A percentile compares a stretch with the other conserved stretches of the same genome.
These are phyloP conservation scores for Sporothrix brasiliensis DNA, from an alignment of 2,329 filamentous ascomycete species.

Conservation along the genomic window DNA sequence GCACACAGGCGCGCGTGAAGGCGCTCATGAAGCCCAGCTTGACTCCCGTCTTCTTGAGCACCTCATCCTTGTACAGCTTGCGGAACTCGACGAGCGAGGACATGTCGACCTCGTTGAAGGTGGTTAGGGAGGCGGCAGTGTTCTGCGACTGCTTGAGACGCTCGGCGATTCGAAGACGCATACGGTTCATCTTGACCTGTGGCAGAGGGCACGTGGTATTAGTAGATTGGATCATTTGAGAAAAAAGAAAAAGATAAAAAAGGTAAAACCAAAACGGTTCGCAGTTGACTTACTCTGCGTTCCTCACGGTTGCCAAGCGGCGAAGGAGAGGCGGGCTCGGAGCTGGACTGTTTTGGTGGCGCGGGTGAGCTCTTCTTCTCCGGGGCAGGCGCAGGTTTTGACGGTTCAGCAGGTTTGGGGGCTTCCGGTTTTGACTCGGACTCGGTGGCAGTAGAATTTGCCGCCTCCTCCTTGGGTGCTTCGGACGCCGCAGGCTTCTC, in stretches of 20 bases:
- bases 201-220: not conserved
- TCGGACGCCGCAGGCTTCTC: slow-evolving; percentile 37
- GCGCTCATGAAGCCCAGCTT: slow-evolving; percentile 99
- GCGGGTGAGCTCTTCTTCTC: slow-evolving; percentile 42
- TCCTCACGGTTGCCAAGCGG: slow-evolving; percentile 77
- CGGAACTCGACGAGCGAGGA: slow-evolving; percentile 95
- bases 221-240: not conserved
- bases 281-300: slow-evolving; percentile 68
- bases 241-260: too few species aligned
- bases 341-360: slow-evolving; percentile 38
- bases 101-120: slow-evolving; percentile 99
- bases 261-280: not conserved
- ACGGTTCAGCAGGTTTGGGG: slow-evolving; percentile 43
- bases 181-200: slow-evolving; percentile 99
- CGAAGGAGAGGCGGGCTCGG: slow-evolving; percentile 46
- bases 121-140: slow-evolving; percentile 93
- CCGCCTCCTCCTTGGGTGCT: slow-evolving; percentile 38
- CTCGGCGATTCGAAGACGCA: slow-evolving; percentile 96
- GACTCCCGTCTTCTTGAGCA: slow-evolving; percentile 92
- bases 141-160: slow-evolving; percentile 99
- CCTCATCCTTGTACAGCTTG: slow-evolving; percentile 94
- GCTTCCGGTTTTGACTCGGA: slow-evolving; percentile 41
- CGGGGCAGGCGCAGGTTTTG: slow-evolving; percentile 36
- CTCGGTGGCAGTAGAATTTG: slow-evolving; percentile 29
- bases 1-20: slow-evolving; percentile 84